phyloP scores from a whole-genome alignment of 2,329 filamentous ascomycete species.

The Diaporthe vaccinii region DNA sequence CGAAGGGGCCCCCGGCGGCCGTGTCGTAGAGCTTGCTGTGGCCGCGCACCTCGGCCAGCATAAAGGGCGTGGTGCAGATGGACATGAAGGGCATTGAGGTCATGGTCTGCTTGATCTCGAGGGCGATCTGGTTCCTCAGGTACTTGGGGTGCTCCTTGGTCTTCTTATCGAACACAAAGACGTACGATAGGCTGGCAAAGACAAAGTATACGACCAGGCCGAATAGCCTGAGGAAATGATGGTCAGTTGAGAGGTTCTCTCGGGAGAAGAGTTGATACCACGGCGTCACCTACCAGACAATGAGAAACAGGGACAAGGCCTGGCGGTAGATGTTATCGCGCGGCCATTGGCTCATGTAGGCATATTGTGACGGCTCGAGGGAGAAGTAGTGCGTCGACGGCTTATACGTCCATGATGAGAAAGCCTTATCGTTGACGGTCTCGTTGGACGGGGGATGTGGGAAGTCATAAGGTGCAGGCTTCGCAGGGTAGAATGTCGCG shows the following conservation, averaged over 20 bases:
- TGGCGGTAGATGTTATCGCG: conserved; percentile 86
- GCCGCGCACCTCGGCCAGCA: conserved; percentile 86
- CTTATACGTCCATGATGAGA: conserved; percentile 77
- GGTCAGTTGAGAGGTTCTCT: neutral
- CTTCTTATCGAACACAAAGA: conserved; percentile 91
- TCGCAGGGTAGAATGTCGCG: conserved; percentile 76
- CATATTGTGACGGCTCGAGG: conserved; percentile 79
- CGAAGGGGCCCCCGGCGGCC: conserved; percentile 79
- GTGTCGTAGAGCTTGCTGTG: conserved; percentile 89
- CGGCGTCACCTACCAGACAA: conserved; percentile 78
- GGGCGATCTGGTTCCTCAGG: conserved; percentile 89
- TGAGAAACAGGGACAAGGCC: conserved; percentile 80
- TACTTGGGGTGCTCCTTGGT: conserved; percentile 93
- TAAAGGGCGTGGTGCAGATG: conserved; percentile 83
- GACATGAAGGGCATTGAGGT: conserved; percentile 85
- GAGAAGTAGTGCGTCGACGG: conserved; percentile 79
- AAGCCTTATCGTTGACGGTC: conserved; percentile 62
- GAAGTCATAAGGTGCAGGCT: conserved; percentile 65
- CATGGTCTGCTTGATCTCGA: conserved; percentile 88
- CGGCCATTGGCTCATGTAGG: conserved; percentile 82
- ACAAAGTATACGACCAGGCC: conserved; percentile 87
- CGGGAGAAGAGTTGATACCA: neutral
- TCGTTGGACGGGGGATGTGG: conserved; percentile 64
- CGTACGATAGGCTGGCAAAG: conserved; percentile 85
- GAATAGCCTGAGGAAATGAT: conserved; percentile 76